These are phyloP conservation scores for Cystofilobasidium macerans DNA, from an alignment of 768 basidiomycete species.

Conservation along the genomic window DNA sequence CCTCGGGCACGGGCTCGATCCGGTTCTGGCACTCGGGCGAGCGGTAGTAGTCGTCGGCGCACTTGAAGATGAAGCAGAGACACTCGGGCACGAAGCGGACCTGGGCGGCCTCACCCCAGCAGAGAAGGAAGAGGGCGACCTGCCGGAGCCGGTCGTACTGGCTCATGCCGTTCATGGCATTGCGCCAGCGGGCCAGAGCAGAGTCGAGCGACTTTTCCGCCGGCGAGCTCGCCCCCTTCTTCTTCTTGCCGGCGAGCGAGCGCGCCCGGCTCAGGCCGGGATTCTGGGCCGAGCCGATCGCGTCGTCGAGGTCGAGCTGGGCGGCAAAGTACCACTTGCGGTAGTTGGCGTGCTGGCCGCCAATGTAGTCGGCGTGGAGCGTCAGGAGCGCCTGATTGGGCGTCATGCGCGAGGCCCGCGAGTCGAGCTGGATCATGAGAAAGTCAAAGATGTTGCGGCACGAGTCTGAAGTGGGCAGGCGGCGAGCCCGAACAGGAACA, in stretches of 20 bases:
- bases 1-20: conserved; percentile 83
- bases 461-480: conserved; percentile 30
- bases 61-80: conserved; percentile 99
- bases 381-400: conserved; percentile 90
- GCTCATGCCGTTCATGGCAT: conserved; percentile 98
- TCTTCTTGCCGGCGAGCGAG: conserved; percentile 47
- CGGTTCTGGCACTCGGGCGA: conserved; percentile 94
- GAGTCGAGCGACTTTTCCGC: conserved; percentile 68
- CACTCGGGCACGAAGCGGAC: conserved; percentile 94
- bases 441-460: conserved; percentile 64
- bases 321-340: conserved; percentile 99
- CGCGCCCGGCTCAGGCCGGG: conserved; percentile 76
- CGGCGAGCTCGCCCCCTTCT: conserved; percentile 39
- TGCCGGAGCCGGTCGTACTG: conserved; percentile 95
- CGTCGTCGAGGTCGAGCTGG: conserved; percentile 95
- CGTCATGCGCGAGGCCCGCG: conserved; percentile 91
- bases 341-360: conserved; percentile 95
- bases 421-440: conserved; percentile 93
- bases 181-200: conserved; percentile 84
- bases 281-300: conserved; percentile 82
- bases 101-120: conserved; percentile 97
- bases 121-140: conserved; percentile 84
- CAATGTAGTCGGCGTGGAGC: conserved; percentile 96
- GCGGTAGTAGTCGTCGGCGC: conserved; percentile 98
- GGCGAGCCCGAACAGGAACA: not conserved